Evolutionary conservation across 208 protist genomes (phyloP).

Genomic region (Leishmania lainsoni): DNA sequence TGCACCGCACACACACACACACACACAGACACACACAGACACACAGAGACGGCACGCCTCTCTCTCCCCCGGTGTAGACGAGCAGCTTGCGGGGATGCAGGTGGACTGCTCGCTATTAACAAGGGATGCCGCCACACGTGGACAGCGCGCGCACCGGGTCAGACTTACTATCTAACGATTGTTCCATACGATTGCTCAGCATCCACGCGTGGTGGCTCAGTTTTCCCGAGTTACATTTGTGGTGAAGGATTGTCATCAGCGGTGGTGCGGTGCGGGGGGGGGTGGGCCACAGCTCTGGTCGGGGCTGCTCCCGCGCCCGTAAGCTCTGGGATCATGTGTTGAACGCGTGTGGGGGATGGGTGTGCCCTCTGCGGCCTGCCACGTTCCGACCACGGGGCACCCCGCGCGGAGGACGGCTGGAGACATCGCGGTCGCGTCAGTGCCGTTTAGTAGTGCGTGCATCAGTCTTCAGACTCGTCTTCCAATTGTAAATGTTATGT

Average conservation of each 20-base stretch:
- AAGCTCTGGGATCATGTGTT: constrained; percentile 18
- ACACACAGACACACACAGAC: neutral
- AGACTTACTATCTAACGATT: constrained; percentile 68
- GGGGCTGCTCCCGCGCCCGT: neutral
- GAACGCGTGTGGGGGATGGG: constrained; percentile 17
- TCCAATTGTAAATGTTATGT: too few relatives aligned
- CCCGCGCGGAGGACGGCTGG: too few relatives aligned
- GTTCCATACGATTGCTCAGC: too few relatives aligned
- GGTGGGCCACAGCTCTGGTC: neutral
- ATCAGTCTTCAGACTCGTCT: too few relatives aligned
- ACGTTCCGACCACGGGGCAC: constrained; percentile 22
- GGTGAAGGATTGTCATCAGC: constrained; percentile 34
- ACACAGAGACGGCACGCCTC: neutral
- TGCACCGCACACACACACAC: constrained; percentile 8
- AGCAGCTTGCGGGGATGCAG: constrained; percentile 45
- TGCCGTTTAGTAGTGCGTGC: too few relatives aligned
- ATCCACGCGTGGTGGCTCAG: too few relatives aligned
- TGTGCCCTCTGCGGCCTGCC: constrained; percentile 19
- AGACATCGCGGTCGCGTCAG: too few relatives aligned
- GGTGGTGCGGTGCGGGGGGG: constrained; percentile 14
- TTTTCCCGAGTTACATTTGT: constrained; percentile 54
- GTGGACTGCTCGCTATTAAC: constrained; percentile 34
- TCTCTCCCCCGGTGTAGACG: constrained; percentile 46
- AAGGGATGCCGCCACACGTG: constrained; percentile 26
- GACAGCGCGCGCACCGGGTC: constrained; percentile 66